These are phyloP conservation scores for Vitis hybrid DNA, from an alignment of 177 flowering plant species.

Conservation along the genomic window DNA sequence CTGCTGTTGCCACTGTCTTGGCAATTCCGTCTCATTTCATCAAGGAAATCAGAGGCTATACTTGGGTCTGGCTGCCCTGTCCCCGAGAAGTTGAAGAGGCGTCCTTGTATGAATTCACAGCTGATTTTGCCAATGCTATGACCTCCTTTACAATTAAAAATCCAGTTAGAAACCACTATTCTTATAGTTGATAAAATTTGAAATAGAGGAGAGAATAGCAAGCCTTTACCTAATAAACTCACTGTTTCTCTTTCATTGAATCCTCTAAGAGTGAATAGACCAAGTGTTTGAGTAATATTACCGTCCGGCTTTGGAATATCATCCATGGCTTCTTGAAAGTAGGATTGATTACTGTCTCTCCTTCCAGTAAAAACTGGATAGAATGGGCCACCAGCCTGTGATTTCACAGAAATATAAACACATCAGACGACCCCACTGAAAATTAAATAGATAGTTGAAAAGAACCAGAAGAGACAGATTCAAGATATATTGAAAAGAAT, in stretches of 20 bases:
- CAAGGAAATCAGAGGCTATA: constrained; percentile 27
- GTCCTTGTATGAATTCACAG: constrained; percentile 34
- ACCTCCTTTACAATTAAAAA: constrained; percentile 15
- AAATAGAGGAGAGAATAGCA: background rate
- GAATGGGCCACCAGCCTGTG: constrained; percentile 55
- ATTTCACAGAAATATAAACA: background rate
- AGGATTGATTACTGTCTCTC: constrained; percentile 38
- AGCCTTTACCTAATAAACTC: constrained; percentile 37
- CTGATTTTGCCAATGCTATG: constrained; percentile 41
- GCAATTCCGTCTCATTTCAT: constrained; percentile 24
- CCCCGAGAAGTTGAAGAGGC: constrained; percentile 39
- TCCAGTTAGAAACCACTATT: too few species aligned
- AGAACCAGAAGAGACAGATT: background rate
- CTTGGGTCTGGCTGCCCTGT: constrained; percentile 39
- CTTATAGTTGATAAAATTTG: too few species aligned
- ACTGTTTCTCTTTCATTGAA: constrained; percentile 47
- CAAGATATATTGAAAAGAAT: background rate
- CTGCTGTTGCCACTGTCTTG: constrained; percentile 1
- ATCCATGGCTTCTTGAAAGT: constrained; percentile 20
- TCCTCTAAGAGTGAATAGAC: constrained; percentile 33
- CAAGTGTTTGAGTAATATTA: constrained; percentile 23
- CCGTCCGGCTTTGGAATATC: constrained; percentile 42
- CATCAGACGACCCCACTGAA: background rate
- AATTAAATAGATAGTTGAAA: background rate
- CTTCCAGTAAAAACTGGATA: constrained; percentile 52